Base-by-base conservation (phyloP, 805 yeast species). In the Kuraishia borneana region DNA sequence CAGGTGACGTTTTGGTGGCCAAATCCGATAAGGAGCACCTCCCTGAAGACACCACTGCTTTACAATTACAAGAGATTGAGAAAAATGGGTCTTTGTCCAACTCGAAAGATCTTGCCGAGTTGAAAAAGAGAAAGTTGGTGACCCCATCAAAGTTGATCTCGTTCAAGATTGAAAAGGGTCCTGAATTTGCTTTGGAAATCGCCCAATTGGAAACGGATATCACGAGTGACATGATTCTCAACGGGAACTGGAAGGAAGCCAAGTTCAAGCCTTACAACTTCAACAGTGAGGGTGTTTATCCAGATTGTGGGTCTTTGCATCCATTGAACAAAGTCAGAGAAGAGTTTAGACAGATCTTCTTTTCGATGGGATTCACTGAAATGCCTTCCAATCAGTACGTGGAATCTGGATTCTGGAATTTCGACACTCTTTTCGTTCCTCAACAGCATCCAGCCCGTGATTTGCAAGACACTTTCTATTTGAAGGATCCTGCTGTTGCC, bases 381-480 rank as follows among this genome's bases (percentile, higher is more conserved):
- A 92, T 92, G 99, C 96, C 98, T 40, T 81, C 98, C 18, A 89
- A 89, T 60, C 96, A 89, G 60, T 92, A 88, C 56, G 99, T 92
- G 35, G 99, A 92, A 56, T 74, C 92, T 13, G 97, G 97, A 4
- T 92, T 92, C 76, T 92, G 99, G 99, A 92, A 92, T 63, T 92
- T 92, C 54, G 99, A 92, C 58, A 76, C 98, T 3, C 70, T 92
- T 50, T 92, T 65, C 51, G 99, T 92, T 36, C 99, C 99, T 37
- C 99, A 92, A 65, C 97, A 92, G 65, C 99, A 92, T 65, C 98
- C 99, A 13, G 99, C 99, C 33, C 80, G 99, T 67, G 99, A 92
- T 58, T 70, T 92, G 57, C 99, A 92, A 63, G 99, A 92, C 63
- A 92, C 99, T 39, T 92, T 92, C 68, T 92, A 92, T 64, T 70